Evolutionary conservation across 805 yeast genomes (phyloP), one percentile per base, ranked within the genome.

Genomic region (Ogataea pilisensis): DNA sequence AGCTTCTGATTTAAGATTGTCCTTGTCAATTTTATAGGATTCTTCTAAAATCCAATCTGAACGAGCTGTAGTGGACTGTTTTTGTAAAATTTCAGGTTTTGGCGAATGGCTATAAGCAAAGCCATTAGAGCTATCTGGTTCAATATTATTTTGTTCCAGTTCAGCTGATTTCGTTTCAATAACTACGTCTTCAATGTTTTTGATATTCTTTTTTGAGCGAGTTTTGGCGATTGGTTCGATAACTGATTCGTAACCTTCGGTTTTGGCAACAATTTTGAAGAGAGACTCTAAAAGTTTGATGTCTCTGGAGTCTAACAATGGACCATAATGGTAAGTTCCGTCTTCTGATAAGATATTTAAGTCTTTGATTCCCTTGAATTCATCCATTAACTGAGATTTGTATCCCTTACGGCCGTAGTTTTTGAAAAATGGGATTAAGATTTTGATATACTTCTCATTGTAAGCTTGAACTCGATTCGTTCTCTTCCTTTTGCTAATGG

Each of bases 401-500:
- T 18, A 9, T 20, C 44, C 36, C 3, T 5, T 20, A 5, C 27
- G 19, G 17, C 48, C 43, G 28, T 38, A 46, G 34, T 40, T 41
- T 32, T 24, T 31, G 35, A 53, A 33, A 34, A 52, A 41, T 2
- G 44, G 42, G 7, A 44, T 16, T 22, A 47, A 27, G 35, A 42
- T 42, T 8, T 41, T 17, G 21, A 45, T 51, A 36, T 51, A 51
- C 34, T 43, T 35, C n/a, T 44, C 47, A 31, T 49, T 49, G 42
- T 29, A 46, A 7, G 41, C 46, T 13, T 41, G 20, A 8, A 37
- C 43, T 12, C 19, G 13, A 3, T 19, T 28, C 19, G 41, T 35
- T 18, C 31, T 18, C 11, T 34, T 38, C 25, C 33, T 37, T 26
- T 19, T 29, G 4, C 18, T 33, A 3, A 21, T 14, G 14, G 14